Percentiles rank a stretch among this genome's conserved stretches.
Evolutionary conservation across 176 grass and related monocot species (phyloP).

Genomic region (Ensete ventricosum): DNA sequence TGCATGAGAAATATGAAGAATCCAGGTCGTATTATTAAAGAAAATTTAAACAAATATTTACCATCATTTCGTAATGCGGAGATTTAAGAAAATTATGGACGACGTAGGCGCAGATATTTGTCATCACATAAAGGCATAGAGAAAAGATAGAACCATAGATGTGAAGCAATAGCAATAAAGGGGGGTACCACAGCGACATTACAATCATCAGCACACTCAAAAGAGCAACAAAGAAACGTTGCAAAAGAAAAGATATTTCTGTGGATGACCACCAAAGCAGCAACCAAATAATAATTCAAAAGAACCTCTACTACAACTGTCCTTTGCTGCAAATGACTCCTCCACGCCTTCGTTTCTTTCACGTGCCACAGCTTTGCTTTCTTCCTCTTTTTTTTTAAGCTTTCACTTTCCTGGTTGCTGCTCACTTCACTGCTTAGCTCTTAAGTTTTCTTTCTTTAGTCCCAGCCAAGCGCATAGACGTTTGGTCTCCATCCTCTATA

Average conservation of each 20-base stretch:
- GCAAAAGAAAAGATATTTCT: not conserved
- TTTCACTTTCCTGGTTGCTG: not conserved
- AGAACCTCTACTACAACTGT: not conserved
- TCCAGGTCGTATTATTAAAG: too few species aligned
- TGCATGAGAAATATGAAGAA: too few species aligned
- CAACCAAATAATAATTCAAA: not conserved
- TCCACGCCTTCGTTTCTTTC: not conserved
- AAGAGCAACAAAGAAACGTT: not conserved
- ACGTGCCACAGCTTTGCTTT: not conserved
- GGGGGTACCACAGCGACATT: not conserved
- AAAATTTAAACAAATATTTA: too few species aligned
- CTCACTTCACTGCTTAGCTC: not conserved
- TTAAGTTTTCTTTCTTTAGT: slow-evolving; percentile 5
- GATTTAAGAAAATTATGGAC: not conserved
- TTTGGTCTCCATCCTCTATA: not conserved
- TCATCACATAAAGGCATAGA: not conserved
- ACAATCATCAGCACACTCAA: not conserved
- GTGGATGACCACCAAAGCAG: not conserved
- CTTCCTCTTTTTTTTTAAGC: not conserved
- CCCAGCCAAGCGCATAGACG: not conserved
- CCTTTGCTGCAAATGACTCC: not conserved
- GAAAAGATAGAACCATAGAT: not conserved
- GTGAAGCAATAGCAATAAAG: not conserved
- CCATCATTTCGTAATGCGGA: too few species aligned
- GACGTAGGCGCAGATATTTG: not conserved